phyloP scores from a whole-genome alignment of 345 rosid genomes.

The Boechera stricta region DNA sequence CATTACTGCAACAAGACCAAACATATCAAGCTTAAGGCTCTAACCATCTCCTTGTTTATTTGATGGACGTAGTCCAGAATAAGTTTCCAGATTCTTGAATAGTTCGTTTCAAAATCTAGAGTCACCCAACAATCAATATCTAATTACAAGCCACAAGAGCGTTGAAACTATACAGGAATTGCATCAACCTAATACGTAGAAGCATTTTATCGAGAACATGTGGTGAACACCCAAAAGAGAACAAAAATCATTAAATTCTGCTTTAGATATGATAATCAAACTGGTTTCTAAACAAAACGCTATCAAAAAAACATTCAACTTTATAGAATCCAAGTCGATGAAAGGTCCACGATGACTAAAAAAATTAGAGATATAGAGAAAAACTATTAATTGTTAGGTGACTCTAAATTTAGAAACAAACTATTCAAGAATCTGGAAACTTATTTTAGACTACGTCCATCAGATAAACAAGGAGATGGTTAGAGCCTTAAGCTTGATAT shows the following conservation, averaged over 20 bases:
- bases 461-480: too few relatives aligned
- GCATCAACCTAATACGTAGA: neutral
- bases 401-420: too few relatives aligned
- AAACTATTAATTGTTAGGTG: too few relatives aligned
- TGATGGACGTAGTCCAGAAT: neutral
- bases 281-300: neutral
- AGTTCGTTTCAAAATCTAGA: neutral
- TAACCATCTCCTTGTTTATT: neutral
- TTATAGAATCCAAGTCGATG: neutral
- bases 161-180: neutral
- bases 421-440: too few relatives aligned
- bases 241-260: neutral
- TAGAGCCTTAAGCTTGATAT: too few relatives aligned
- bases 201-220: slow-evolving; percentile 29
- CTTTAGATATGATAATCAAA: neutral
- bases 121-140: neutral
- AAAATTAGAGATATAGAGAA: neutral
- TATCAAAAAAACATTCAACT: neutral
- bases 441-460: too few relatives aligned
- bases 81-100: neutral
- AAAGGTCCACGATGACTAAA: too few relatives aligned
- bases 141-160: neutral
- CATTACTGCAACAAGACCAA: slow-evolving; percentile 46
- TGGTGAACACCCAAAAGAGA: slow-evolving; percentile 12
- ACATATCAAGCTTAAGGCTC: slow-evolving; percentile 22